Conservation (phyloP, 345 rosid species). For the Viola odorata region DNA sequence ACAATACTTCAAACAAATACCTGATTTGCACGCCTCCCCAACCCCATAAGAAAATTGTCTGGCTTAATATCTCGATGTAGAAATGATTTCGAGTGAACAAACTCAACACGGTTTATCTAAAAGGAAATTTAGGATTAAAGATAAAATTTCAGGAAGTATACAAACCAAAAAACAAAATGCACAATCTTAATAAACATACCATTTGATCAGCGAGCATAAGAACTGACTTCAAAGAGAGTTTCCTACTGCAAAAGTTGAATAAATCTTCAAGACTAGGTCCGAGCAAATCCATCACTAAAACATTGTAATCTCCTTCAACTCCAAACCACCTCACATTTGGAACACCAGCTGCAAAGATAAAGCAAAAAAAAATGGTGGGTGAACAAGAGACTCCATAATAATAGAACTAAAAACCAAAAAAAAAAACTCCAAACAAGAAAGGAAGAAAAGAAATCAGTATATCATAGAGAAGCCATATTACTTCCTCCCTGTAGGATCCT, state of each 20-base stretch:
- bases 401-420: background rate
- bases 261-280: conserved; percentile 97
- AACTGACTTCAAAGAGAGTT: conserved; percentile 83
- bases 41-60: conserved; percentile 94
- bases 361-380: background rate
- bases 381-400: background rate
- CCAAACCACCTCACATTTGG: conserved; percentile 87
- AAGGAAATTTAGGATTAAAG: background rate
- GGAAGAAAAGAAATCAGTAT: background rate
- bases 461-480: conserved; percentile 21
- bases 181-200: conserved; percentile 35
- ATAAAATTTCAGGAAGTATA: conserved; percentile 8
- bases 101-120: conserved; percentile 85
- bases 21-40: conserved; percentile 87
- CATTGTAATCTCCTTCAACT: conserved; percentile 86
- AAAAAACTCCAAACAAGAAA: conserved; percentile 5
- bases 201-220: conserved; percentile 96
- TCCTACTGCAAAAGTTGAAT: conserved; percentile 84
- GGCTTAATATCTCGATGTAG: conserved; percentile 91
- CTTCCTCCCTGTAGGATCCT: conserved; percentile 97
- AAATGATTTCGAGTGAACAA: conserved; percentile 82
- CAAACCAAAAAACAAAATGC: background rate
- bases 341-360: conserved; percentile 56
- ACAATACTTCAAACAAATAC: conserved; percentile 28
- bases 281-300: conserved; percentile 79